Percentiles rank a stretch among this genome's conserved stretches.
Conservation (phyloP, 768 basidiomycete genomes). For the Mrakia blollopis region DNA sequence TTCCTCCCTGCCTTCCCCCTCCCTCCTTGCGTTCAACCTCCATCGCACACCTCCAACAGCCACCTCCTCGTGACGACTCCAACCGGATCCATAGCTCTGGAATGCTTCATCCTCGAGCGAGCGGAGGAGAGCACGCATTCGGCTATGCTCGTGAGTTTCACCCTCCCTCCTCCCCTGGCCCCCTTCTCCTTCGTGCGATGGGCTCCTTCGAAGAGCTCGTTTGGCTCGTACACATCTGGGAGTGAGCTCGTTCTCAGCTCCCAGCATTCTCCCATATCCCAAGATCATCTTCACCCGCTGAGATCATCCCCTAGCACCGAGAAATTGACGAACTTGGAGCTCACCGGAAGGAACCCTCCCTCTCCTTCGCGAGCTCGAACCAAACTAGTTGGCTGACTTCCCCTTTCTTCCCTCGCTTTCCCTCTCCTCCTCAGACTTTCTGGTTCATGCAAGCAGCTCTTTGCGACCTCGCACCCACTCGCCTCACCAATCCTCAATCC, state of each 20-base stretch:
- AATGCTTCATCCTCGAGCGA: slow-evolving; percentile 84
- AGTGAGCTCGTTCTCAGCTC: neutral
- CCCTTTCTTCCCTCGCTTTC: slow-evolving; percentile 10
- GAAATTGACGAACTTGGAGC: neutral
- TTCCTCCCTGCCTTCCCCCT: neutral
- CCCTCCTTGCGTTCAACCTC: neutral
- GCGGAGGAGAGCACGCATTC: slow-evolving; percentile 89
- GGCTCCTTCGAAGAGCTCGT: neutral
- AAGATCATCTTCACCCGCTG: no score
- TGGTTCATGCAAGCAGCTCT: slow-evolving; percentile 99
- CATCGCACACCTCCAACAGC: slow-evolving; percentile 48
- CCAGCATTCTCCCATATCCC: no score
- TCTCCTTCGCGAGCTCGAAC: slow-evolving; percentile 32
- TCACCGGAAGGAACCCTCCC: slow-evolving; percentile 3
- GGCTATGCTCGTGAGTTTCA: slow-evolving; percentile 74
- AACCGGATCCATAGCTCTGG: slow-evolving; percentile 83
- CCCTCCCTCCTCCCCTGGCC: neutral
- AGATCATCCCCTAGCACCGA: neutral
- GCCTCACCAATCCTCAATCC: slow-evolving; percentile 61
- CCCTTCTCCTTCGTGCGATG: neutral
- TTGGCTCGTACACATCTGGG: neutral
- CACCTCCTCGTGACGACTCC: slow-evolving; percentile 91
- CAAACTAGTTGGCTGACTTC: slow-evolving; percentile 5
- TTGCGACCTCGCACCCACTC: slow-evolving; percentile 61
- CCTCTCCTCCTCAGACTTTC: slow-evolving; percentile 59